phyloP scores from a whole-genome alignment of 2,329 filamentous ascomycete species.

The Phoma sp. region DNA sequence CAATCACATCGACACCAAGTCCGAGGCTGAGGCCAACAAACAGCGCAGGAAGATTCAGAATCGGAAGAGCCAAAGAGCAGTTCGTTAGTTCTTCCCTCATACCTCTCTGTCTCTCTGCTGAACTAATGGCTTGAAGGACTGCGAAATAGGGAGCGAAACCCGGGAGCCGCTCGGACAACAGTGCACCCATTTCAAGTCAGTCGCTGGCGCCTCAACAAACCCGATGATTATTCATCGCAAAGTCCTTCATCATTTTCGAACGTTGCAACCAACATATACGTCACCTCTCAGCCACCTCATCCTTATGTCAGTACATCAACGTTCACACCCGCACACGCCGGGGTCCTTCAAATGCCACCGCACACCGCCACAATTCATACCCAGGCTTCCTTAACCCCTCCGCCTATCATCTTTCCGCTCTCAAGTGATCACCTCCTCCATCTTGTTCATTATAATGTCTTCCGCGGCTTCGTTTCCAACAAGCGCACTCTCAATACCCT shows the following conservation, averaged over 20 bases:
- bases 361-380: background rate
- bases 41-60: constrained; percentile 17
- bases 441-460: constrained; percentile 50
- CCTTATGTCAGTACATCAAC: too few relatives aligned
- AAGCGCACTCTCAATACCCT: constrained; percentile 33
- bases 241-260: too few relatives aligned
- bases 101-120: too few relatives aligned
- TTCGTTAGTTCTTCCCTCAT: constrained; percentile 2
- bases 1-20: too few relatives aligned
- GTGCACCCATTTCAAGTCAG: background rate
- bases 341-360: too few relatives aligned
- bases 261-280: too few relatives aligned
- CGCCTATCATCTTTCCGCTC: constrained; percentile 7
- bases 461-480: constrained; percentile 47
- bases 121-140: background rate
- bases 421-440: constrained; percentile 44
- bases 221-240: background rate
- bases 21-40: too few relatives aligned
- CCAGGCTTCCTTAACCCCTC: background rate
- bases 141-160: background rate
- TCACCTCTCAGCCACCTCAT: too few relatives aligned
- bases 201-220: background rate
- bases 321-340: too few relatives aligned
- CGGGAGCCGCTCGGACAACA: too few relatives aligned
- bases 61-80: constrained; percentile 14